Evolutionary conservation across 495 filamentous ascomycete genomes (phyloP).

Genomic region (Hypoxylon cercidicola): DNA sequence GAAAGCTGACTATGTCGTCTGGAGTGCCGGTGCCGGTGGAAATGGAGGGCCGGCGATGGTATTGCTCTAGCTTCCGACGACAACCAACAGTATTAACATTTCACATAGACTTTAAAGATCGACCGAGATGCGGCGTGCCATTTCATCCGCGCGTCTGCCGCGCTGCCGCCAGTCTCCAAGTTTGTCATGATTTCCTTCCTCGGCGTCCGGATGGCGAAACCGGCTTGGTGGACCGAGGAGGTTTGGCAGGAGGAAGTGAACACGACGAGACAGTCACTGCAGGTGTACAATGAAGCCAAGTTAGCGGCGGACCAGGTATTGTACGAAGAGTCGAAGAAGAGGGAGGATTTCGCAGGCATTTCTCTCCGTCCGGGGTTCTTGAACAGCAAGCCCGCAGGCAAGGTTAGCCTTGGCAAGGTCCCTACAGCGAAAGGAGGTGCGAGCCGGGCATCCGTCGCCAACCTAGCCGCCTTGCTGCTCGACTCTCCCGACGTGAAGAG

Average conservation of each 20-base stretch:
- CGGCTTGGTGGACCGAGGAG: constrained; percentile 75
- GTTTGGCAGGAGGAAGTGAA: constrained; percentile 62
- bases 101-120: constrained; percentile 56
- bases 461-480: constrained; percentile 71
- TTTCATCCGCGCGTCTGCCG: constrained; percentile 74
- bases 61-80: neutral
- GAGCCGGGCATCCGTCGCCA: constrained; percentile 75
- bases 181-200: constrained; percentile 81
- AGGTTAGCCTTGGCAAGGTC: constrained; percentile 73
- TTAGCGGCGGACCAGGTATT: constrained; percentile 78
- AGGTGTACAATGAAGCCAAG: constrained; percentile 78
- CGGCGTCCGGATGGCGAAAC: constrained; percentile 64
- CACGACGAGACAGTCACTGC: constrained; percentile 64
- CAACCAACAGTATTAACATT: neutral
- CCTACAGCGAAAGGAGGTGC: constrained; percentile 61
- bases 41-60: constrained; percentile 72
- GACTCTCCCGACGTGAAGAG: constrained; percentile 62
- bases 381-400: constrained; percentile 68
- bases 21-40: constrained; percentile 82
- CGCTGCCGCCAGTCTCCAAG: constrained; percentile 68
- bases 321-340: constrained; percentile 61
- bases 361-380: constrained; percentile 74
- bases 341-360: constrained; percentile 68
- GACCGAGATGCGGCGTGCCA: constrained; percentile 75
- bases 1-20: constrained; percentile 77